These are phyloP conservation scores for Phytophthora fragariae DNA, from an alignment of 352 stramenopile genomes.

Conservation along the genomic window DNA sequence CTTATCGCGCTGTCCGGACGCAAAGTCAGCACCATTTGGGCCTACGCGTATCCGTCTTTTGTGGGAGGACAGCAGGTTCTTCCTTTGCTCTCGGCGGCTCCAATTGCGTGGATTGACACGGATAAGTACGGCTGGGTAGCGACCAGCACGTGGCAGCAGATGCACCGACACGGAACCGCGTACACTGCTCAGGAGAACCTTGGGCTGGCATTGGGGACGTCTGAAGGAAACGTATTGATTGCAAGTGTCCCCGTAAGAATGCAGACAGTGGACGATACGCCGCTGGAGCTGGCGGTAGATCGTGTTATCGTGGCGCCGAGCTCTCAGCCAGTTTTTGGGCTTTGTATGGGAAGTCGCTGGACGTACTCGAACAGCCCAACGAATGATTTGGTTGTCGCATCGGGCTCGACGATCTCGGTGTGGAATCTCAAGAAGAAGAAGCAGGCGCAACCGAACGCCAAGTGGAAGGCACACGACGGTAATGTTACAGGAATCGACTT, in stretches of 20 bases:
- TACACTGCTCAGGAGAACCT: conserved; percentile 26
- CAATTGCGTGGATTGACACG: conserved; percentile 70
- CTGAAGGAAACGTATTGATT: conserved; percentile 67
- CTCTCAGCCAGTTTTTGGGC: conserved; percentile 63
- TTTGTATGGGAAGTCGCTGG: conserved; percentile 59
- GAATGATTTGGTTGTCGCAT: conserved; percentile 68
- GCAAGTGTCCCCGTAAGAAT: conserved; percentile 43
- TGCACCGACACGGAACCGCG: conserved; percentile 43
- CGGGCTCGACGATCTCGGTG: conserved; percentile 72
- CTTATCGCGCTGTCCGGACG: conserved; percentile 73
- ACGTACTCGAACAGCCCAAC: conserved; percentile 61
- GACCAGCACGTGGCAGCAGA: conserved; percentile 74
- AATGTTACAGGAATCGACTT: conserved; percentile 71
- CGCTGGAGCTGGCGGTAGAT: conserved; percentile 39
- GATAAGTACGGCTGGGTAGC: conserved; percentile 78
- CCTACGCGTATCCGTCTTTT: conserved; percentile 60
- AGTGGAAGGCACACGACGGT: conserved; percentile 75
- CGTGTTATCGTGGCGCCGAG: conserved; percentile 66
- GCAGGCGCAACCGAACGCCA: conserved; percentile 30
- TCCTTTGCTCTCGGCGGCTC: conserved; percentile 45
- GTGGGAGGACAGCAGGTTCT: conserved; percentile 27
- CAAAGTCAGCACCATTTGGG: conserved; percentile 76
- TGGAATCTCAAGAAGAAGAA: conserved; percentile 75
- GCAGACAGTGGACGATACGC: conserved; percentile 18
- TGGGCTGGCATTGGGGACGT: conserved; percentile 67